Base-by-base conservation (phyloP, 345 rosid genomes). In the Eucalyptus melliodora region DNA sequence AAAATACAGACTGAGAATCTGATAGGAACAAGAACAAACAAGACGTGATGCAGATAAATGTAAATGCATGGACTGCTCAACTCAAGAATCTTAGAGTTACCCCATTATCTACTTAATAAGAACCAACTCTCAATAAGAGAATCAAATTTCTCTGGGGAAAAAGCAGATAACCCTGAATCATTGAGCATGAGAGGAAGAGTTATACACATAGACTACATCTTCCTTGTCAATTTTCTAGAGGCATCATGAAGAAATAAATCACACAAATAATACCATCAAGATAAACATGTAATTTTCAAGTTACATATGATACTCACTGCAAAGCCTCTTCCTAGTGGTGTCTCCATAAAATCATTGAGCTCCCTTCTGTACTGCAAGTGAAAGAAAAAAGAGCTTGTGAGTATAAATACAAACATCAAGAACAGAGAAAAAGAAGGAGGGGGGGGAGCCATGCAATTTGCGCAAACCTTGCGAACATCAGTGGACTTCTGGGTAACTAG, bases 341-440 rank as follows among this genome's bases (percentile, higher is more conserved):
- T 95, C 87, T 94, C 91, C 89, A 95, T 90, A 88, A 96, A 95
- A 86, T 94, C 95, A 94, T 65, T 95, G 53, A 97, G 90, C 88
- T 94, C 96, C 95, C 92, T 96, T 93, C 99, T 96, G 95, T 96
- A 96, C 99, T 96, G 99, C 93, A 94, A 94, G 12, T 31, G 44
- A 44, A 60, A 88, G 31, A 45, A 87, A 91, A 91, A 91, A 77
- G 45, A 13, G 30, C n/a, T n/a, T 16, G 65, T 15, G 59, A 55
- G 42, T 83, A 53, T 19, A 49, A 15, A 42, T 50, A 56, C 47
- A 85, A 59, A 34, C 14, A 77, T 77, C 85, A 40, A 77, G 47
- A 77, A 77, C 16, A 65, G 47, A 16, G 19, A 37, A 23, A n/a
- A 13, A 40, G 59, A 13, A 40, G 47, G 42, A 26, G 16, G 5